Conservation (phyloP, 2,329 filamentous ascomycete genomes). For the Fusarium sp. region DNA sequence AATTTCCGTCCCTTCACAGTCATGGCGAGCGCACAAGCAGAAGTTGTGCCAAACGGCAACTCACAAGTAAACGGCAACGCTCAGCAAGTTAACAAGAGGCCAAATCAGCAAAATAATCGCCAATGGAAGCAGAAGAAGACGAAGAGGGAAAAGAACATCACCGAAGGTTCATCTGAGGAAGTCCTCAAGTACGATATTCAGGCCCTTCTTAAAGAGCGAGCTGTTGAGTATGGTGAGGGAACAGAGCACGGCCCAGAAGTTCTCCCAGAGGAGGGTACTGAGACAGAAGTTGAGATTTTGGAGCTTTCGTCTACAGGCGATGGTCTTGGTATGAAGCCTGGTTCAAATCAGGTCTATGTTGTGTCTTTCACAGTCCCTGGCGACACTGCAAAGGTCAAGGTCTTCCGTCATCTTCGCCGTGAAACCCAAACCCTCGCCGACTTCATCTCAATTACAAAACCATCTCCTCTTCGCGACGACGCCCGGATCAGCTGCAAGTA, state of each 20-base stretch:
- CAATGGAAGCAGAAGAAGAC: constrained; percentile 59
- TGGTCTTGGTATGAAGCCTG: constrained; percentile 78
- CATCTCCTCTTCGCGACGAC: constrained; percentile 81
- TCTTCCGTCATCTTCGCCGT: constrained; percentile 74
- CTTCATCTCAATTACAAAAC: constrained; percentile 78
- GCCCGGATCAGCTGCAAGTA: constrained; percentile 82
- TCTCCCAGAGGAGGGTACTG: constrained; percentile 74
- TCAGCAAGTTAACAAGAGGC: constrained; percentile 39
- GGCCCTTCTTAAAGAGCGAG: constrained; percentile 59
- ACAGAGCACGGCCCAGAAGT: constrained; percentile 45
- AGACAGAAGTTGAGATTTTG: constrained; percentile 83
- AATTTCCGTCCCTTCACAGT: constrained; percentile 31
- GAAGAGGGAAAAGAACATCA: constrained; percentile 68
- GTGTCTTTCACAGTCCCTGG: constrained; percentile 91
- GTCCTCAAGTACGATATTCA: constrained; percentile 72
- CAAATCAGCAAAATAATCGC: constrained; percentile 32
- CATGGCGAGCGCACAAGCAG: constrained; percentile 38
- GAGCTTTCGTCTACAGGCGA: constrained; percentile 92
- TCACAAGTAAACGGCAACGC: constrained; percentile 18
- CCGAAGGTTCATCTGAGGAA: constrained; percentile 71
- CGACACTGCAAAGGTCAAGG: constrained; percentile 80
- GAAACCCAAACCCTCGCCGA: constrained; percentile 81
- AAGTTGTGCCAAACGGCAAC: constrained; percentile 25
- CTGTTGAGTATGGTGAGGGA: constrained; percentile 39
- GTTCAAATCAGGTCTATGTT: constrained; percentile 76